Evolutionary conservation across 352 stramenopile genomes (phyloP).

Genomic region (Pythium sp.): DNA sequence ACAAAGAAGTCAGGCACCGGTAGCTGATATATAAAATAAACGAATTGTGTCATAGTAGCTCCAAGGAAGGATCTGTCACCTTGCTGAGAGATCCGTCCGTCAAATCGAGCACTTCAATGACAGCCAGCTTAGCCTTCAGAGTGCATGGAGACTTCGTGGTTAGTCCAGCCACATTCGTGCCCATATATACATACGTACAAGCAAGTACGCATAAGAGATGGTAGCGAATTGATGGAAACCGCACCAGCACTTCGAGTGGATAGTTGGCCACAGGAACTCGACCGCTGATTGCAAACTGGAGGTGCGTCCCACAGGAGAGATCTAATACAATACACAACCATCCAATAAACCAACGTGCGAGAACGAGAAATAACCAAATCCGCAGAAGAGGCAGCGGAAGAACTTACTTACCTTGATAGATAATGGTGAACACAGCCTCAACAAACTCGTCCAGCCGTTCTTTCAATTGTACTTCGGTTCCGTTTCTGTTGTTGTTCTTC

Average conservation of each 20-base stretch:
- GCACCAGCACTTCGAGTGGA: slow-evolving; percentile 44
- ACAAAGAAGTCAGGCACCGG: too few relatives aligned
- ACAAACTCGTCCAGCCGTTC: slow-evolving; percentile 30
- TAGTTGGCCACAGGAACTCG: slow-evolving; percentile 40
- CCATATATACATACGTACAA: too few relatives aligned
- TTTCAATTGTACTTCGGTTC: slow-evolving; percentile 6
- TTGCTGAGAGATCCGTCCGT: neutral
- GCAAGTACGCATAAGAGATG: too few relatives aligned
- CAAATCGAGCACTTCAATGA: slow-evolving; percentile 11
- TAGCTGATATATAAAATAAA: neutral
- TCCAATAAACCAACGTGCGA: neutral
- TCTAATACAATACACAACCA: slow-evolving; percentile 20
- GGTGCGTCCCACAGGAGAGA: slow-evolving; percentile 31
- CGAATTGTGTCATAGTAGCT: too few relatives aligned
- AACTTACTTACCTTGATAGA: slow-evolving; percentile 22
- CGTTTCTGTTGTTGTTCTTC: neutral
- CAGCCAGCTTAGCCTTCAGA: slow-evolving; percentile 24
- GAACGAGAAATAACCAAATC: neutral
- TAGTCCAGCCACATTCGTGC: neutral
- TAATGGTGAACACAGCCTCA: slow-evolving; percentile 22
- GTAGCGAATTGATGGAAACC: neutral
- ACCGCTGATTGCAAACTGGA: slow-evolving; percentile 51
- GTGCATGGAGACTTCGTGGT: neutral
- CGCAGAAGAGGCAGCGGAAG: neutral
- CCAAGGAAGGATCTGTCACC: neutral